Evolutionary conservation across 805 yeast species (phyloP), one percentile per base, ranked within the genome.

Genomic region (Candida namnaoensis): DNA sequence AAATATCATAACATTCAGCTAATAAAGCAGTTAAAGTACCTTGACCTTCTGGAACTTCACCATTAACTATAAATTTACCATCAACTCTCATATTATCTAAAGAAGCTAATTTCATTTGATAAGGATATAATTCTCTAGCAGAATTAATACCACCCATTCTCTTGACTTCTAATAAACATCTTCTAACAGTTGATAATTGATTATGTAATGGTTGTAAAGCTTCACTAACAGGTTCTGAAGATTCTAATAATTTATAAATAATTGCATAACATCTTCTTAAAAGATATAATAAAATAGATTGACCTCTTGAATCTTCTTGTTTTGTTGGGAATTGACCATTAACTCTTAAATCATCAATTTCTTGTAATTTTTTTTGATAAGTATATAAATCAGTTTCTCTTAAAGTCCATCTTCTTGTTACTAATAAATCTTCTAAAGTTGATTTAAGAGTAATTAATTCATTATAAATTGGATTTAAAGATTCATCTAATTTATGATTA

Each of bases 341-440:
- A 7, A 80, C 71, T 52, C 96, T 71, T 47, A 73, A 57, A 40
- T 79, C 82, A 57, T 91, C 96, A 46, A 93, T 80, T 43, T 69
- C 74, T 53, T 78, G 80, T 47, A 93, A 68, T 47, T 72, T 71
- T 54, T 81, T 78, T 62, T 88, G 95, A 58, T 85, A 90, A 38
- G 74, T 72, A 64, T 84, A 93, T 46, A 93, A 70, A 64, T 93
- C 99, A 0, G 99, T 93, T 55, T 90, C 96, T 56, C 99, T 78
- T 65, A 93, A 69, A 2, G 98, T 91, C 99, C 99, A 93, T 60
- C 99, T 76, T 62, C 96, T 80, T 3, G 99, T 93, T 37, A 93
- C 78, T 52, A 91, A 70, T 47, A 93, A 67, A 50, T 86, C 87
- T 51, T 87, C 96, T 46, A 93, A 71, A 15, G 81, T 80, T 24